Evolutionary conservation across 768 basidiomycete genomes (phyloP).

Genomic region (Leucocoprinus birnbaumii): DNA sequence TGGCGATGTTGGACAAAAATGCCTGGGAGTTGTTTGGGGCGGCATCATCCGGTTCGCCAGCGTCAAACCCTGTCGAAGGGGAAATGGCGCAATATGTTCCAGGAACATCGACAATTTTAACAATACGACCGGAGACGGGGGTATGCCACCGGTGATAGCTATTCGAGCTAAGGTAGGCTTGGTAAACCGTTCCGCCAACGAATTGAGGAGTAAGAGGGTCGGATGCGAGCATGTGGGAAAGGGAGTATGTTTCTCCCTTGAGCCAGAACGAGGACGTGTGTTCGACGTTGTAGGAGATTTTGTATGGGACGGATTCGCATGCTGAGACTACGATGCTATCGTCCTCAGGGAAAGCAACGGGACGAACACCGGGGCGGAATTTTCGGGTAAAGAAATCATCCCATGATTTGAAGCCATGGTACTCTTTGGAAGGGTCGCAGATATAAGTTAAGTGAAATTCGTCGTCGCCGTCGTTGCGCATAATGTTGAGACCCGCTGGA

Average conservation of each 20-base stretch:
- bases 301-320: conserved; percentile 53
- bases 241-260: conserved; percentile 61
- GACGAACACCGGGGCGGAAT: conserved; percentile 39
- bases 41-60: conserved; percentile 12
- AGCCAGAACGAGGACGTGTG: conserved; percentile 52
- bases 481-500: conserved; percentile 27
- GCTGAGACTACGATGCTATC: conserved; percentile 39
- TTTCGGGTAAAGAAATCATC: conserved; percentile 55
- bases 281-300: conserved; percentile 35
- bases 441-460: conserved; percentile 34
- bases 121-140: conserved; percentile 47
- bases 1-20: conserved; percentile 43
- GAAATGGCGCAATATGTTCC: conserved; percentile 48
- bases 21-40: conserved; percentile 25
- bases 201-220: conserved; percentile 37
- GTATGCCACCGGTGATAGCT: conserved; percentile 65
- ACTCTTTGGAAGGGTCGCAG: conserved; percentile 33
- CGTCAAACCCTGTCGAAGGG: conserved; percentile 18
- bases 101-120: conserved; percentile 39
- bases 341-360: conserved; percentile 25
- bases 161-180: conserved; percentile 53
- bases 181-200: conserved; percentile 49
- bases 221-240: conserved; percentile 48
- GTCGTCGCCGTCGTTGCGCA: no score
- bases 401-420: conserved; percentile 47